Conservation (phyloP, 2,329 filamentous ascomycete genomes). For the Didymella keratinophila region DNA sequence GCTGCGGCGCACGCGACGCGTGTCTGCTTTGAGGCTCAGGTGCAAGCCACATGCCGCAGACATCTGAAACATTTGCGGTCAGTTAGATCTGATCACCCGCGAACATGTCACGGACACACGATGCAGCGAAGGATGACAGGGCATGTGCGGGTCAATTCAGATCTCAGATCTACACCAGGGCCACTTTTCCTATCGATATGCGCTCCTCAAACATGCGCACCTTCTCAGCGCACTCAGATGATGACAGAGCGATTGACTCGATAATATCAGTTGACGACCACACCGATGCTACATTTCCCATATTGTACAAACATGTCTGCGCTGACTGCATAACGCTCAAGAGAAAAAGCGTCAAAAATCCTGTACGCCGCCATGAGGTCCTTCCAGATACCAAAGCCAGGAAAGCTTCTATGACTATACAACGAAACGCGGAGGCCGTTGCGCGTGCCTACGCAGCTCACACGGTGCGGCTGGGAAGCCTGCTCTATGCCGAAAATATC, state of each 20-base stretch:
- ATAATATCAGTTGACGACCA: neutral
- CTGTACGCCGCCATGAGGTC: slow-evolving; percentile 39
- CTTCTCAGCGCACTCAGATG: too few species aligned
- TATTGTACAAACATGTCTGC: slow-evolving; percentile 44
- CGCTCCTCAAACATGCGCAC: too few species aligned
- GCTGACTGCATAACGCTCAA: slow-evolving; percentile 36
- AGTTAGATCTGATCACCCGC: neutral
- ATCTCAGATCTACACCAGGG: slow-evolving; percentile 27
- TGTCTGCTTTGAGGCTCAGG: slow-evolving; percentile 13
- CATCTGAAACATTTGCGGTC: neutral
- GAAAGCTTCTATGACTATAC: slow-evolving; percentile 42
- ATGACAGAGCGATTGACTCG: too few species aligned
- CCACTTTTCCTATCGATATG: slow-evolving; percentile 40
- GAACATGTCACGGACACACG: slow-evolving; percentile 4
- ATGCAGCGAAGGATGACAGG: slow-evolving; percentile 24
- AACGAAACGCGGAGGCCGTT: slow-evolving; percentile 31
- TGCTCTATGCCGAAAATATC: slow-evolving; percentile 28
- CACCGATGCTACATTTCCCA: slow-evolving; percentile 32
- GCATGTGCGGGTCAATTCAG: slow-evolving; percentile 29
- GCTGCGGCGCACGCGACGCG: slow-evolving; percentile 9
- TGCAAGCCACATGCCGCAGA: slow-evolving; percentile 12
- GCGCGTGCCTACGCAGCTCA: slow-evolving; percentile 24
- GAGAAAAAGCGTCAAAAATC: slow-evolving; percentile 32
- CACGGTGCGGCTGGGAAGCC: slow-evolving; percentile 25
- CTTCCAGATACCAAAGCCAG: slow-evolving; percentile 30